Percentiles rank a stretch among this genome's conserved stretches.
Conservation (phyloP, 768 basidiomycete genomes). For the Fistulinella prunicolor region DNA sequence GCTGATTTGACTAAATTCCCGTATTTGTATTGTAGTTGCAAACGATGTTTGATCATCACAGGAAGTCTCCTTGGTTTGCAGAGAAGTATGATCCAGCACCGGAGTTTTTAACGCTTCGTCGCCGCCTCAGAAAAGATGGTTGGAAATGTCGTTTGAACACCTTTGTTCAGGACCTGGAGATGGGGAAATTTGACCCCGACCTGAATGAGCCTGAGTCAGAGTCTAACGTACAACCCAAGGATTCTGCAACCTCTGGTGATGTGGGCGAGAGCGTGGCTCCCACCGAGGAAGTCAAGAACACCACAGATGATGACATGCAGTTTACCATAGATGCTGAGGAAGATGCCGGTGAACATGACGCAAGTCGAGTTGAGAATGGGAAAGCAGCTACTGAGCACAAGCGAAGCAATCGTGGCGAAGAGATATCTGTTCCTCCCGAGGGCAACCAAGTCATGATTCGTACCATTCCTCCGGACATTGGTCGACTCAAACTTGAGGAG, state of each 20-base stretch:
- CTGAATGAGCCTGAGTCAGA: constrained; percentile 59
- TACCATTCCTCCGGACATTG: constrained; percentile 91
- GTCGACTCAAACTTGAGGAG: constrained; percentile 85
- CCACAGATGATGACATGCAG: constrained; percentile 70
- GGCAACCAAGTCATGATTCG: constrained; percentile 93
- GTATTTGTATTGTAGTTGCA: constrained; percentile 70
- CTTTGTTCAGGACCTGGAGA: constrained; percentile 79
- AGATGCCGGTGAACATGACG: constrained; percentile 60
- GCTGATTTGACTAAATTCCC: constrained; percentile 22
- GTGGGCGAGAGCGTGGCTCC: constrained; percentile 33
- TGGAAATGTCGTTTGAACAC: constrained; percentile 71
- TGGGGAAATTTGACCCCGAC: constrained; percentile 83
- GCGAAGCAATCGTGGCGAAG: constrained; percentile 62
- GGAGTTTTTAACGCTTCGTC: constrained; percentile 68
- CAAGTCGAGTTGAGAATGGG: constrained; percentile 57
- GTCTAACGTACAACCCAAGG: constrained; percentile 50
- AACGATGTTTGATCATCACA: constrained; percentile 94
- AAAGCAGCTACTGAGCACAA: constrained; percentile 45
- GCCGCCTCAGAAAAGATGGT: constrained; percentile 78
- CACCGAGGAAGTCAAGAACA: constrained; percentile 53
- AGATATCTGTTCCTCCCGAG: constrained; percentile 66
- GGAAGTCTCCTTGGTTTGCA: constrained; percentile 94
- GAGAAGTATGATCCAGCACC: constrained; percentile 88
- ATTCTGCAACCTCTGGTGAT: constrained; percentile 39
- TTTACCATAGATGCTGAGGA: constrained; percentile 72